Evolutionary conservation across 1,284 basidiomycete species (phyloP).

Genomic region (Pyrrhoderma noxium): DNA sequence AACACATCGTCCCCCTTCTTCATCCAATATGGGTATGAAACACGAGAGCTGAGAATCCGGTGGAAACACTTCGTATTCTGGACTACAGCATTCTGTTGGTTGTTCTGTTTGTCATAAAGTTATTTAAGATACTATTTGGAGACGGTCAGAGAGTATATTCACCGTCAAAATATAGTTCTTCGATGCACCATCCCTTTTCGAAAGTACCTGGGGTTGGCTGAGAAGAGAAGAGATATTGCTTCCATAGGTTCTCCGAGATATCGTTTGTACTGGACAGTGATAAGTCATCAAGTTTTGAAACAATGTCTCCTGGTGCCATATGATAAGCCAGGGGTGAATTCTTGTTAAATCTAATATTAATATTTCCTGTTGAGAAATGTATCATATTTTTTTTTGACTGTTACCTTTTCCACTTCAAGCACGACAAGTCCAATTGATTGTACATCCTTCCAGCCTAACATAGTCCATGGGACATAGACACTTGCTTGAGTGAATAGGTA

Average conservation of each 20-base stretch:
- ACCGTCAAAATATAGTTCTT: slow-evolving; percentile 29
- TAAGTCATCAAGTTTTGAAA: slow-evolving; percentile 54
- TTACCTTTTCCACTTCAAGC: slow-evolving; percentile 40
- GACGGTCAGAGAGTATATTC: slow-evolving; percentile 18
- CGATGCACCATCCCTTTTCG: slow-evolving; percentile 54
- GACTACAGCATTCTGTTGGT: slow-evolving; percentile 18
- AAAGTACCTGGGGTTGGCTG: slow-evolving; percentile 11
- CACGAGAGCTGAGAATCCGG: slow-evolving; percentile 31
- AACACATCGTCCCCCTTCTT: slow-evolving; percentile 34
- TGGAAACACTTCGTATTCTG: slow-evolving; percentile 17
- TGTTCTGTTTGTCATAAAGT: slow-evolving; percentile 24
- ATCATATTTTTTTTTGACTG: slow-evolving; percentile 20
- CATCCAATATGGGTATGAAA: slow-evolving; percentile 31
- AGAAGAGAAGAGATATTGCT: slow-evolving; percentile 33
- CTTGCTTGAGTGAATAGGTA: slow-evolving; percentile 26
- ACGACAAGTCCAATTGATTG: slow-evolving; percentile 44
- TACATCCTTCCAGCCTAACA: slow-evolving; percentile 46
- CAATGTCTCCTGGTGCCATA: slow-evolving; percentile 43
- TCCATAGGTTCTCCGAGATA: slow-evolving; percentile 37
- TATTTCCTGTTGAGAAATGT: background rate
- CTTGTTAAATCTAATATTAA: slow-evolving; percentile 27
- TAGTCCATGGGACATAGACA: slow-evolving; percentile 26
- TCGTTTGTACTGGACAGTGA: slow-evolving; percentile 27
- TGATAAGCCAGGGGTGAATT: slow-evolving; percentile 47
- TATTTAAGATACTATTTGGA: background rate